These are phyloP conservation scores for Baorangia bicolor DNA, from an alignment of 768 basidiomycete genomes.

Conservation along the genomic window DNA sequence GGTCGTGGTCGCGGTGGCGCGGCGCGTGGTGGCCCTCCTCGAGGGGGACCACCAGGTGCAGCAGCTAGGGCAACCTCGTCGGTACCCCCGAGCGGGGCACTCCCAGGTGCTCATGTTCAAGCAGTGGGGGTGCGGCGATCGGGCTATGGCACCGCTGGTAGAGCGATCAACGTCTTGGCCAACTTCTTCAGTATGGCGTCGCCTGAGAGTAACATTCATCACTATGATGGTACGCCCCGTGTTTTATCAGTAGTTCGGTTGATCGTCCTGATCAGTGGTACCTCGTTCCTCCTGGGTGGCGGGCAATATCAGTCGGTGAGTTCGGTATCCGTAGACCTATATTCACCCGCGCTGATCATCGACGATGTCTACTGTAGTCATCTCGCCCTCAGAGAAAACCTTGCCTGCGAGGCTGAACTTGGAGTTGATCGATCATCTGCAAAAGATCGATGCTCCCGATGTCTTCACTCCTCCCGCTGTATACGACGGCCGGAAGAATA, in stretches of 20 bases:
- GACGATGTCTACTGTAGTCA: constrained; percentile 41
- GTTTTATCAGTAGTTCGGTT: neutral
- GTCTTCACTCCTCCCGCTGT: constrained; percentile 72
- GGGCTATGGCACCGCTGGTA: constrained; percentile 59
- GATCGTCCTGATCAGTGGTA: constrained; percentile 24
- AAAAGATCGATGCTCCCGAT: constrained; percentile 53
- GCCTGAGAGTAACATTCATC: constrained; percentile 63
- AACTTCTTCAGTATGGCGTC: constrained; percentile 68
- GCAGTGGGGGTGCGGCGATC: constrained; percentile 70
- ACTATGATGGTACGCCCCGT: constrained; percentile 73
- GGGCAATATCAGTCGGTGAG: constrained; percentile 22
- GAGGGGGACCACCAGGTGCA: constrained; percentile 27
- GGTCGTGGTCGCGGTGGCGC: constrained; percentile 27
- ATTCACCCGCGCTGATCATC: constrained; percentile 13
- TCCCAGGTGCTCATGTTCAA: constrained; percentile 38
- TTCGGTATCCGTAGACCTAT: neutral
- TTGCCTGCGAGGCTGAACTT: constrained; percentile 68
- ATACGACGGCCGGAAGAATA: constrained; percentile 80
- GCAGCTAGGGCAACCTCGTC: constrained; percentile 15
- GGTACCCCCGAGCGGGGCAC: constrained; percentile 33
- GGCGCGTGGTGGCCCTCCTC: constrained; percentile 30
- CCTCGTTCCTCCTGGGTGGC: neutral
- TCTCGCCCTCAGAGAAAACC: constrained; percentile 65
- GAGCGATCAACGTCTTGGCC: constrained; percentile 38
- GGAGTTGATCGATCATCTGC: constrained; percentile 64